These are phyloP conservation scores for Cubamyces sp. DNA, from an alignment of 768 basidiomycete species.

Conservation along the genomic window DNA sequence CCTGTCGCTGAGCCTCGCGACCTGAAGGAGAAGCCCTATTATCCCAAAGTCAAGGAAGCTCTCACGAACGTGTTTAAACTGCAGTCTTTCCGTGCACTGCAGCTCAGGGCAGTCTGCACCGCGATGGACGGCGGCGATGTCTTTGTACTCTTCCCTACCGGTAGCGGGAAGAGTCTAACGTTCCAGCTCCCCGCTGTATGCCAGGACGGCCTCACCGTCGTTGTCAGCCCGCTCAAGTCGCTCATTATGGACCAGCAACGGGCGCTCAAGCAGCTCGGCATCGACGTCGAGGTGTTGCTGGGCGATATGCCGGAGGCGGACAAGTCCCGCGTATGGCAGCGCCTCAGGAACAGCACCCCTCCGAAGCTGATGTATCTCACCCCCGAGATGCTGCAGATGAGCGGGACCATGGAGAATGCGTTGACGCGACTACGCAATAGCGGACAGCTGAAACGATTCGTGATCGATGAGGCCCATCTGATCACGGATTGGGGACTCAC, in stretches of 20 bases:
- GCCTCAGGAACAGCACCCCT: slow-evolving; percentile 48
- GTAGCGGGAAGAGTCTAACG: slow-evolving; percentile 88
- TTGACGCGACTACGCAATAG: slow-evolving; percentile 60
- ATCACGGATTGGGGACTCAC: slow-evolving; percentile 94
- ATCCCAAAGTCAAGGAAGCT: slow-evolving; percentile 45
- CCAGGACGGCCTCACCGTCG: slow-evolving; percentile 78
- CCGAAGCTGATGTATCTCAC: slow-evolving; percentile 86
- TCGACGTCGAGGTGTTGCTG: slow-evolving; percentile 74
- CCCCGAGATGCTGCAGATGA: slow-evolving; percentile 84
- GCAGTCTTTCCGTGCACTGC: slow-evolving; percentile 74
- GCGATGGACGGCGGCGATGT: slow-evolving; percentile 83
- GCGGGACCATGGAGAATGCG: slow-evolving; percentile 54
- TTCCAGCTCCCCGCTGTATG: slow-evolving; percentile 93
- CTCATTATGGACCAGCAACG: slow-evolving; percentile 91
- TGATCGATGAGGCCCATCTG: slow-evolving; percentile 96
- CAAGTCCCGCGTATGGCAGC: slow-evolving; percentile 46
- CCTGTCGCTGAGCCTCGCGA: background rate
- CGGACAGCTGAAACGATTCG: slow-evolving; percentile 79
- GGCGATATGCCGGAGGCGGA: slow-evolving; percentile 49
- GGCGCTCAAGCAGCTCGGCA: slow-evolving; percentile 60
- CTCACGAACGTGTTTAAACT: slow-evolving; percentile 68
- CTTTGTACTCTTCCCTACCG: slow-evolving; percentile 96
- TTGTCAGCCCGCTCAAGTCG: slow-evolving; percentile 86
- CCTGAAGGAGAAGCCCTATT: slow-evolving; percentile 26
- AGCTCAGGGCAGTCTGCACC: slow-evolving; percentile 83